phyloP scores from a whole-genome alignment of 2,329 filamentous ascomycete species.

The Aspergillus aculeatus region DNA sequence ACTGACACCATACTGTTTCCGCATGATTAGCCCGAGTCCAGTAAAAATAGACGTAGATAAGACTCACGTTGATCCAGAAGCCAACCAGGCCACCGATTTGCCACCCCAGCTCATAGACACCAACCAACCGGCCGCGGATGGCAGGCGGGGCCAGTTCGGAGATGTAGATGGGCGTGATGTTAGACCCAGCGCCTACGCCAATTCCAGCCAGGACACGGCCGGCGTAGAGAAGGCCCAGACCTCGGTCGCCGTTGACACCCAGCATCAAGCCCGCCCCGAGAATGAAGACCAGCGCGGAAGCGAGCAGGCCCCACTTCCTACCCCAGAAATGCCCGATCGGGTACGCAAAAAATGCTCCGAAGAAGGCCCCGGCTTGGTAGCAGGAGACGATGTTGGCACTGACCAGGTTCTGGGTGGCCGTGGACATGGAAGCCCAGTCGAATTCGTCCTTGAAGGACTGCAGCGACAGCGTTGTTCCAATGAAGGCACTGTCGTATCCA shows the following conservation, averaged over 20 bases:
- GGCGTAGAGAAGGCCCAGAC: constrained; percentile 61
- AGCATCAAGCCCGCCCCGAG: constrained; percentile 72
- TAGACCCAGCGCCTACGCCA: constrained; percentile 56
- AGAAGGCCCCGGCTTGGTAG: constrained; percentile 82
- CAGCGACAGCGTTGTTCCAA: constrained; percentile 72
- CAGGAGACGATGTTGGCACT: constrained; percentile 76
- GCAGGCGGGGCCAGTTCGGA: constrained; percentile 58
- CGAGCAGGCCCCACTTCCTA: constrained; percentile 61
- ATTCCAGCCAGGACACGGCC: constrained; percentile 60
- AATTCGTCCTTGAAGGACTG: constrained; percentile 70
- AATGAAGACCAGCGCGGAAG: constrained; percentile 64
- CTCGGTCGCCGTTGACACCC: constrained; percentile 60
- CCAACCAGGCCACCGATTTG: constrained; percentile 53
- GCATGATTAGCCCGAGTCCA: not conserved
- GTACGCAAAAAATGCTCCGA: constrained; percentile 71
- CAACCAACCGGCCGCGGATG: constrained; percentile 59
- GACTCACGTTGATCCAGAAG: constrained; percentile 51
- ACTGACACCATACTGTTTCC: constrained; percentile 53
- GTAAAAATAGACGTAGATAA: constrained; percentile 15
- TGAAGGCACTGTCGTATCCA: constrained; percentile 71
- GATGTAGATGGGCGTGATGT: constrained; percentile 61
- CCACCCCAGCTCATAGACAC: constrained; percentile 58
- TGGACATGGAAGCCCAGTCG: constrained; percentile 53
- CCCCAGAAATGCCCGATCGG: constrained; percentile 66
- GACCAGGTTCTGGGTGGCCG: constrained; percentile 50